Conservation (phyloP, 2,329 filamentous ascomycete species). For the Parascedosporium putredinis region DNA sequence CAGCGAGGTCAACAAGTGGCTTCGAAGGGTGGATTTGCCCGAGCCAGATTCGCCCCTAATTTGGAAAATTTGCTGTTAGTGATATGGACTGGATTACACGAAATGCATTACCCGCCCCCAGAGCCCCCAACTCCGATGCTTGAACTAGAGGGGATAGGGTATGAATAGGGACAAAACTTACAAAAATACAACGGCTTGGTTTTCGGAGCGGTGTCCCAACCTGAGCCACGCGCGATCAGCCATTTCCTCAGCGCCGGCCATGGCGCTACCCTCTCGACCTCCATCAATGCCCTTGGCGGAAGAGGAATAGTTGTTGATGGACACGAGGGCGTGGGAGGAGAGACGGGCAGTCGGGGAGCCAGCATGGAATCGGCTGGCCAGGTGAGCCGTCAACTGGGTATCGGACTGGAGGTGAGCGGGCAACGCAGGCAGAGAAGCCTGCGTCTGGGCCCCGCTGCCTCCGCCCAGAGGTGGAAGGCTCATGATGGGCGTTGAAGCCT, state of each 20-base stretch:
- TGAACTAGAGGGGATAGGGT: not conserved
- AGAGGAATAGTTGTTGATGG: conserved; percentile 88
- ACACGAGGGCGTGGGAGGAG: conserved; percentile 84
- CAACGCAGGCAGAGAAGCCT: conserved; percentile 78
- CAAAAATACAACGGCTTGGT: conserved; percentile 88
- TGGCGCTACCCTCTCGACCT: conserved; percentile 80
- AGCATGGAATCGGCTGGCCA: conserved; percentile 85
- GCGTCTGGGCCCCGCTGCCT: conserved; percentile 54
- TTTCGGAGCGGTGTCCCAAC: conserved; percentile 79
- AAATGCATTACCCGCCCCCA: too few relatives aligned
- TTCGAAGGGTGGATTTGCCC: conserved; percentile 89
- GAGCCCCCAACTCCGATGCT: too few relatives aligned
- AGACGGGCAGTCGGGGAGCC: conserved; percentile 78
- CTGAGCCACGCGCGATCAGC: conserved; percentile 78
- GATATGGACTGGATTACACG: not conserved
- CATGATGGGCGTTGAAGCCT: conserved; percentile 35
- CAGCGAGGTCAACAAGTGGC: conserved; percentile 76
- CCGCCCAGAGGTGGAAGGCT: conserved; percentile 40
- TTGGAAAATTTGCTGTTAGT: not conserved
- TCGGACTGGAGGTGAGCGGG: conserved; percentile 74
- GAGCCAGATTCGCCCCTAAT: conserved; percentile 85
- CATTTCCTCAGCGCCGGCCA: conserved; percentile 85
- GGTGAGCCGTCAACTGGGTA: conserved; percentile 69
- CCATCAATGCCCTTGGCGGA: conserved; percentile 85
- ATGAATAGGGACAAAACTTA: conserved; percentile 39